These are phyloP conservation scores for Metarhizium sp. DNA, from an alignment of 2,329 filamentous ascomycete genomes.

Conservation along the genomic window DNA sequence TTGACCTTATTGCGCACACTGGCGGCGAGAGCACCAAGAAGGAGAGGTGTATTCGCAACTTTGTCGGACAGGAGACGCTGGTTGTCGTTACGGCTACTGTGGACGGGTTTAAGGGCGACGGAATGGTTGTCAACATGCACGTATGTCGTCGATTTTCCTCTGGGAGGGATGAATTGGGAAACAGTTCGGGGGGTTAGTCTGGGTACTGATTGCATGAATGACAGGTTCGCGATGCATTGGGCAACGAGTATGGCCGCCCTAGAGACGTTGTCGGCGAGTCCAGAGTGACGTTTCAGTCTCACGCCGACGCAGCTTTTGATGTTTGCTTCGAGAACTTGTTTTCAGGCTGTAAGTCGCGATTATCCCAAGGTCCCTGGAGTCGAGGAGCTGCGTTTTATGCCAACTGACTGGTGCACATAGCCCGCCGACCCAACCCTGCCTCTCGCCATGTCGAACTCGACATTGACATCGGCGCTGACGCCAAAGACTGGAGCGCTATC, in stretches of 20 bases:
- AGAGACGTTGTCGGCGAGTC: slow-evolving; percentile 89
- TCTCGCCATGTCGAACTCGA: slow-evolving; percentile 78
- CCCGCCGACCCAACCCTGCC: slow-evolving; percentile 34
- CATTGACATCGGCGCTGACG: slow-evolving; percentile 92
- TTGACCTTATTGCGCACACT: slow-evolving; percentile 71
- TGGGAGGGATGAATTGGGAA: neutral
- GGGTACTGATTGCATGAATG: neutral
- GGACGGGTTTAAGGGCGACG: slow-evolving; percentile 79
- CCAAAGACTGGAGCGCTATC: slow-evolving; percentile 96
- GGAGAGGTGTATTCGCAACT: slow-evolving; percentile 93
- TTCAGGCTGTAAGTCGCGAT: slow-evolving; percentile 50
- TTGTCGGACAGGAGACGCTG: slow-evolving; percentile 81
- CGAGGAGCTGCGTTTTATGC: neutral
- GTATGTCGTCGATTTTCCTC: slow-evolving; percentile 40
- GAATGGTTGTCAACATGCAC: slow-evolving; percentile 88
- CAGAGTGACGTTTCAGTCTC: slow-evolving; percentile 87
- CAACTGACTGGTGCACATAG: slow-evolving; percentile 11
- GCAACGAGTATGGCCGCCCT: slow-evolving; percentile 90
- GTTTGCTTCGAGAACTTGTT: slow-evolving; percentile 91
- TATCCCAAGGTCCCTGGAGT: neutral
- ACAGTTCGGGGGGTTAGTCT: neutral
- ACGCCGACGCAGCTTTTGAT: slow-evolving; percentile 86
- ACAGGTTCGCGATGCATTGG: slow-evolving; percentile 88
- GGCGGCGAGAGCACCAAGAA: slow-evolving; percentile 44
- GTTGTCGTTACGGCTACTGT: slow-evolving; percentile 92